Conservation (phyloP, 2,329 filamentous ascomycete species). For the Trichoderma semiorbis region DNA sequence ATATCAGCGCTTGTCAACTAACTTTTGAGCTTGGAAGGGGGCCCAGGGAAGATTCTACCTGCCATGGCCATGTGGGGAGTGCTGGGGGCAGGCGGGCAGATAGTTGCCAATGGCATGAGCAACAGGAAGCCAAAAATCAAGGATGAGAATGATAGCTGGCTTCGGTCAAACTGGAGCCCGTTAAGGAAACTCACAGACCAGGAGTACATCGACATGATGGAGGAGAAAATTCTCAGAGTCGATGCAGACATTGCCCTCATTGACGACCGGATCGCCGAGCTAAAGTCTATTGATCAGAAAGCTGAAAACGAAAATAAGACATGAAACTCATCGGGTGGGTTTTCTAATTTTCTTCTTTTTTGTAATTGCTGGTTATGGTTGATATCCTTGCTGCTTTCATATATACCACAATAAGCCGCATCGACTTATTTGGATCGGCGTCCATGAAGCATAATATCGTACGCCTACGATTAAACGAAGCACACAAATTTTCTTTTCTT, state of each 20-base stretch:
- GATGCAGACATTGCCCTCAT: conserved; percentile 76
- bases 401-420: background rate
- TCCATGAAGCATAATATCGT: background rate
- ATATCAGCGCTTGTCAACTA: conserved; percentile 18
- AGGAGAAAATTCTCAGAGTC: conserved; percentile 66
- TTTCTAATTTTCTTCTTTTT: background rate
- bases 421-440: background rate
- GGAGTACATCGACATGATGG: conserved; percentile 68
- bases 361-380: background rate
- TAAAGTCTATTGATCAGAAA: conserved; percentile 22
- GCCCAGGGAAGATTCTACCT: conserved; percentile 51
- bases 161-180: conserved; percentile 67
- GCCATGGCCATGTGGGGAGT: conserved; percentile 48
- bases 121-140: conserved; percentile 25
- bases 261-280: conserved; percentile 65
- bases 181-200: conserved; percentile 67
- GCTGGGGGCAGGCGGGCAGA: conserved; percentile 40
- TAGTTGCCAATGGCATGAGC: conserved; percentile 34
- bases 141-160: conserved; percentile 41
- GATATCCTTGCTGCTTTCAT: background rate
- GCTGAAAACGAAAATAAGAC: background rate
- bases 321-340: background rate
- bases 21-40: conserved; percentile 37
- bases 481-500: background rate
- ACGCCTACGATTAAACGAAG: background rate